Evolutionary conservation across 2,329 filamentous ascomycete species (phyloP).

Genomic region (Fusarium fujikuroi): DNA sequence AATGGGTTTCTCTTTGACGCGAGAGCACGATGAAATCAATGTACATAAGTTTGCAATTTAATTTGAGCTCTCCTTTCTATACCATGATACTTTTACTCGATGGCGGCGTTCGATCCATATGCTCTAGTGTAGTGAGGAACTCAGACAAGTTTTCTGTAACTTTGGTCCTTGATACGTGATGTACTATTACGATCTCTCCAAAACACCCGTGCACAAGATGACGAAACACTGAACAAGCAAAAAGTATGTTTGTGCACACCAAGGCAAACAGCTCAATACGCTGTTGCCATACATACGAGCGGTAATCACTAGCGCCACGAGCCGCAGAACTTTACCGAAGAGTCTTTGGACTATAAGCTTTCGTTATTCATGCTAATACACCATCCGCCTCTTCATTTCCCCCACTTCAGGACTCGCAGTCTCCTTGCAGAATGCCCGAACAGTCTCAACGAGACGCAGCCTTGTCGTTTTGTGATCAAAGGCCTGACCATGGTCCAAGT

Average conservation of each 20-base stretch:
- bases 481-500: conserved; percentile 66
- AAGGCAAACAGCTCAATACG: neutral
- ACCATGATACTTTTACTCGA: neutral
- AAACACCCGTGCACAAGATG: neutral
- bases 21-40: neutral
- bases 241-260: neutral
- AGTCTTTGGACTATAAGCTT: neutral
- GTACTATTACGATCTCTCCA: neutral
- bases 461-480: conserved; percentile 54
- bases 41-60: neutral
- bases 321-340: neutral
- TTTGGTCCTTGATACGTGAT: too few species aligned
- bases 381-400: neutral
- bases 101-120: neutral
- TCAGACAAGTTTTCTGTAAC: too few species aligned
- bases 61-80: neutral
- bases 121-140: too few species aligned
- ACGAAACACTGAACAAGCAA: neutral
- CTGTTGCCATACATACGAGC: fast-evolving
- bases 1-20: fast-evolving
- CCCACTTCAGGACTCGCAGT: neutral
- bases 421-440: conserved; percentile 29
- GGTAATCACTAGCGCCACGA: too few species aligned
- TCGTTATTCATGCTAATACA: too few species aligned
- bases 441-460: conserved; percentile 46